These are phyloP conservation scores for thale cress (Arabidopsis thaliana) DNA, from an alignment of 345 rosid species.

Conservation along the genomic window TAIR10.1 NC_003070.9:2002501-2003000, in stretches of 20 bases:
- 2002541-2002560: constrained; percentile 53
- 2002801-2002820: constrained; percentile 3
- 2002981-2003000: constrained; percentile 23
- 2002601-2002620: constrained; percentile 10
- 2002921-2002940: constrained; percentile 40
- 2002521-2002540: constrained; percentile 55
- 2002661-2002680: constrained; percentile 32
- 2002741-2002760: constrained; percentile 28
- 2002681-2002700: constrained; percentile 21
- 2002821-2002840: constrained; percentile 12
- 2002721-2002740: constrained; percentile 25
- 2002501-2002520: constrained; percentile 56
- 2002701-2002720: constrained; percentile 27
- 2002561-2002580: constrained; percentile 55
- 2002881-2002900: constrained; percentile 26
- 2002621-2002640: constrained; percentile 4
- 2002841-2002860: neutral
- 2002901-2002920: constrained; percentile 27
- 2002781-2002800: constrained; percentile 17
- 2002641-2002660: constrained; percentile 5
- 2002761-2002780: constrained; percentile 28
- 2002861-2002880: constrained; percentile 2
- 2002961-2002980: constrained; percentile 43
- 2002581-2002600: constrained; percentile 52
- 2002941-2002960: constrained; percentile 42